Percentiles rank a stretch among this genome's conserved stretches.
These are phyloP conservation scores for Lepraria neglecta DNA, from an alignment of 495 filamentous ascomycete species.

Conservation along the genomic window DNA sequence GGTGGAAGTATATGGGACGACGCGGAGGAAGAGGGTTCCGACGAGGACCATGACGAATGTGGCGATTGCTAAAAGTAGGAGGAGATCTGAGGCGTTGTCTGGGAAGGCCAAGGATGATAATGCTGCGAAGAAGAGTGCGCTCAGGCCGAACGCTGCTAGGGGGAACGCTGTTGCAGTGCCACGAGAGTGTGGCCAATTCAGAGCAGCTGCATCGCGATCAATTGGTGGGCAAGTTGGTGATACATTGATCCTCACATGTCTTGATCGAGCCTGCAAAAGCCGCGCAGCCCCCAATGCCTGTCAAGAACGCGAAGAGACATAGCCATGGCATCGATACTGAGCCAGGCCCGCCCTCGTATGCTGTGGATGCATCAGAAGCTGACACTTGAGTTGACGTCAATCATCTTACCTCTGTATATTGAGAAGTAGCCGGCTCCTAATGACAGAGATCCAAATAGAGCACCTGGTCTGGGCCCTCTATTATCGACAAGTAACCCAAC, in stretches of 20 bases:
- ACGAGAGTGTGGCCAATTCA: constrained; percentile 87
- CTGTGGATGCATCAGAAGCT: constrained; percentile 28
- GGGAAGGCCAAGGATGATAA: constrained; percentile 74
- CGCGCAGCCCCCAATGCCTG: constrained; percentile 79
- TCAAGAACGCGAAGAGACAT: constrained; percentile 76
- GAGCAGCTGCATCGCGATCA: constrained; percentile 51
- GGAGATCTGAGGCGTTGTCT: constrained; percentile 70
- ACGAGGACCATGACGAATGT: constrained; percentile 67
- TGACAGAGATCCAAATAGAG: constrained; percentile 63
- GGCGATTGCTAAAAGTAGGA: constrained; percentile 73
- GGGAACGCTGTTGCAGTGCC: constrained; percentile 94
- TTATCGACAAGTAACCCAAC: constrained; percentile 81
- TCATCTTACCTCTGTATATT: constrained; percentile 53
- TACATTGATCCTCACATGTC: constrained; percentile 43
- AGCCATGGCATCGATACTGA: constrained; percentile 63
- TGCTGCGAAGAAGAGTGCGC: constrained; percentile 90
- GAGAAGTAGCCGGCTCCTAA: constrained; percentile 77
- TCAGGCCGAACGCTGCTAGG: constrained; percentile 85
- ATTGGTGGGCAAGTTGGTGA: neutral
- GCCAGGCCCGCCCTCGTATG: constrained; percentile 44
- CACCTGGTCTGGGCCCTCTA: constrained; percentile 70
- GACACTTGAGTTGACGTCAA: constrained; percentile 1
- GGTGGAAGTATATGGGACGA: constrained; percentile 54
- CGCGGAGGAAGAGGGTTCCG: constrained; percentile 74
- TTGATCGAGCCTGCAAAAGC: constrained; percentile 86